Percentiles rank a stretch among this genome's conserved stretches.
phyloP scores from a whole-genome alignment of 2,329 filamentous ascomycete species.

The Hypoxylon rubiginosum region DNA sequence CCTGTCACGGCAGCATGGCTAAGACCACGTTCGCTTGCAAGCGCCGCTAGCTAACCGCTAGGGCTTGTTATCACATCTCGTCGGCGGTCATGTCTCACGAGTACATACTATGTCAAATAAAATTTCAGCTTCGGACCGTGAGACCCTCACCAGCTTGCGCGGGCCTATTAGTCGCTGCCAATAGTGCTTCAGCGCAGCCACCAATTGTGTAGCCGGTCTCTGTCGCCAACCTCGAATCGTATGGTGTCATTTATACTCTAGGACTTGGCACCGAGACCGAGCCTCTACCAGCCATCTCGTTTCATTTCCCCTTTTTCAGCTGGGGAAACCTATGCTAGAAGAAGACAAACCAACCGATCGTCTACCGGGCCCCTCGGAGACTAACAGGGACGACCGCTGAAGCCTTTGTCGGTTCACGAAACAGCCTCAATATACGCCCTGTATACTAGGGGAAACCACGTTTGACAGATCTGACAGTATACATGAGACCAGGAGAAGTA shows the following conservation, averaged over 20 bases:
- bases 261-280: conserved; percentile 31
- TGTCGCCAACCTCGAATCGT: conserved; percentile 41
- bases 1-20: conserved; percentile 37
- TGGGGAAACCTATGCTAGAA: conserved; percentile 9
- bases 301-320: conserved; percentile 36
- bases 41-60: conserved; percentile 20
- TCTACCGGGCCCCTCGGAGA: conserved; percentile 22
- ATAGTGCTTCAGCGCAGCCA: conserved; percentile 30
- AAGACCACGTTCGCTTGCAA: conserved; percentile 17
- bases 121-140: conserved; percentile 20
- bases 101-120: conserved; percentile 8
- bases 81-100: conserved; percentile 6
- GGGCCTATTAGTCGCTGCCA: conserved; percentile 22
- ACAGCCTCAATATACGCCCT: conserved; percentile 17
- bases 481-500: conserved; percentile 29
- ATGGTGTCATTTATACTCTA: conserved; percentile 36
- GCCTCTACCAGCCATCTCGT: conserved; percentile 28
- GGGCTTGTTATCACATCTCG: conserved; percentile 17
- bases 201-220: conserved; percentile 31
- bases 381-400: conserved; percentile 15
- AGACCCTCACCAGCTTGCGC: conserved; percentile 4
- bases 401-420: conserved; percentile 33
- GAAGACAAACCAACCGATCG: conserved; percentile 3
- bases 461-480: conserved; percentile 26
- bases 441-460: conserved; percentile 24